Conservation (phyloP, 176 grass and related monocot genomes). For the Oryza nivara region DNA sequence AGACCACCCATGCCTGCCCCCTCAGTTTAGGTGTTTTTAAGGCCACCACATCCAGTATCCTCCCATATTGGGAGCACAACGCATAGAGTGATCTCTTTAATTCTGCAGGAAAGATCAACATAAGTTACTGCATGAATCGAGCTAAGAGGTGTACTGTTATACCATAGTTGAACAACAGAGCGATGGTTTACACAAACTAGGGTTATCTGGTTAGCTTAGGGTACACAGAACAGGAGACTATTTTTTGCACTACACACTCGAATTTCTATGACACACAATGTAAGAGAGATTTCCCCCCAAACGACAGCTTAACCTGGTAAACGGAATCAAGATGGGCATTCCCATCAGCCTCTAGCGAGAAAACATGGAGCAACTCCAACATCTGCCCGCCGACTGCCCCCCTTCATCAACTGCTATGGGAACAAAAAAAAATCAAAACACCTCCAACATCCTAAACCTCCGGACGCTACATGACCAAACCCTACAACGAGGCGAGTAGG, state of each 20-base stretch:
- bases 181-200: background rate
- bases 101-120: conserved; percentile 53
- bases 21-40: conserved; percentile 88
- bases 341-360: background rate
- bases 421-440: background rate
- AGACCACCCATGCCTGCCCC: conserved; percentile 96
- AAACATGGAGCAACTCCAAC: conserved; percentile 20
- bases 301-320: background rate
- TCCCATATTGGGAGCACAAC: conserved; percentile 95
- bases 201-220: background rate
- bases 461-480: background rate
- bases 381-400: background rate
- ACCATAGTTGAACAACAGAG: background rate
- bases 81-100: conserved; percentile 90
- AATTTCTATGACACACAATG: background rate
- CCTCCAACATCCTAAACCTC: background rate
- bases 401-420: background rate
- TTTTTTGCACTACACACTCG: background rate
- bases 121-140: conserved; percentile 5
- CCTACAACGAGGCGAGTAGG: background rate
- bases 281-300: background rate
- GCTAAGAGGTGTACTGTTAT: background rate
- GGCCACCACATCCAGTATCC: conserved; percentile 89
- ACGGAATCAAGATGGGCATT: background rate
- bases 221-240: background rate